These are phyloP conservation scores for Knoxdaviesia proteae DNA, from an alignment of 2,329 filamentous ascomycete species.

Conservation along the genomic window DNA sequence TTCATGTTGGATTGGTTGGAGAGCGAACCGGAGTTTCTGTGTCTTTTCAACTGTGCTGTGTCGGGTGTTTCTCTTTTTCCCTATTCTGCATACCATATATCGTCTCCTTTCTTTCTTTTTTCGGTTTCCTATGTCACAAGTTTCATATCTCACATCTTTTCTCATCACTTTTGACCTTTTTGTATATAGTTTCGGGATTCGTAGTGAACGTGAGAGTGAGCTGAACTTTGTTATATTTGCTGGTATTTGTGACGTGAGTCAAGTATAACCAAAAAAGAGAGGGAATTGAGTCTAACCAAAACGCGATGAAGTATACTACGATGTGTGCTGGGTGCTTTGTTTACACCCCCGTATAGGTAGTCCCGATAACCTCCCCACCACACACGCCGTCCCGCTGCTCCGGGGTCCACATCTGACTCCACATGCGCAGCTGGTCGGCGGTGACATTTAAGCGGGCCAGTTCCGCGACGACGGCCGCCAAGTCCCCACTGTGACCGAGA, in stretches of 20 bases:
- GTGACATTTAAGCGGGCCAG: constrained; percentile 28
- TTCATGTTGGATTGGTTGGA: no score
- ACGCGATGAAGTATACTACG: not conserved
- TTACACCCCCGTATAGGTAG: constrained; percentile 1
- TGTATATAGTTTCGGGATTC: not conserved
- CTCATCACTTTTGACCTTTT: not conserved
- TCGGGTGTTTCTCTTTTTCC: not conserved
- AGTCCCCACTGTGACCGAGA: constrained; percentile 9
- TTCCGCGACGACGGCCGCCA: constrained; percentile 25
- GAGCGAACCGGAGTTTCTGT: no score
- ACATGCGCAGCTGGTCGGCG: constrained; percentile 21
- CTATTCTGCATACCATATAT: not conserved
- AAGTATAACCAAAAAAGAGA: not conserved
- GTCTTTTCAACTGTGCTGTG: no score
- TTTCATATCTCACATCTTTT: not conserved
- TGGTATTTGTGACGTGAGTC: no score
- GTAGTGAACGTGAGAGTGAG: no score
- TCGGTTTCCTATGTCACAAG: not conserved
- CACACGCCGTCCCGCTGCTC: constrained; percentile 6
- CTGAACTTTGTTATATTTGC: no score
- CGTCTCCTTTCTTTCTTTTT: not conserved
- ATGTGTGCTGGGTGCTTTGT: no score
- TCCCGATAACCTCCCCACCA: constrained; percentile 3
- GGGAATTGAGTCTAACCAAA: not conserved
- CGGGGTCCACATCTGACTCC: constrained; percentile 8